Percentiles rank a stretch among this genome's conserved stretches.
Conservation (phyloP, 2,329 filamentous ascomycete species). For the Alternaria longipes region DNA sequence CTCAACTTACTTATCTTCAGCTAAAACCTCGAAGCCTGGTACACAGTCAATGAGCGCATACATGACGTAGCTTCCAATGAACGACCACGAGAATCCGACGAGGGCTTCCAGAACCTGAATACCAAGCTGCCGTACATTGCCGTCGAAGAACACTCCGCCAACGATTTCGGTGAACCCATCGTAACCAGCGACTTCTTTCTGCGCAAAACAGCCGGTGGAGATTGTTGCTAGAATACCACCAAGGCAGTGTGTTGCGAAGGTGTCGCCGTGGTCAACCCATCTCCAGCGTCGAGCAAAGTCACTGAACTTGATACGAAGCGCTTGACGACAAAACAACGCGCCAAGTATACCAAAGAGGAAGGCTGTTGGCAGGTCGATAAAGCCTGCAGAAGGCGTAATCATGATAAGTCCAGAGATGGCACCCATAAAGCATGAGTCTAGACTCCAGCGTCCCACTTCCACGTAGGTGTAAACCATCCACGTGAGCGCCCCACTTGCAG, state of each 20-base stretch:
- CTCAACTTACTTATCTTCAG: constrained; percentile 60
- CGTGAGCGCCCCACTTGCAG: constrained; percentile 58
- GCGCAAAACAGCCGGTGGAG: constrained; percentile 61
- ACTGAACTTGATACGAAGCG: constrained; percentile 63
- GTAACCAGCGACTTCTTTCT: constrained; percentile 62
- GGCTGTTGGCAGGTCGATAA: constrained; percentile 60
- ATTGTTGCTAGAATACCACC: constrained; percentile 62
- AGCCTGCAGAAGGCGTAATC: constrained; percentile 61
- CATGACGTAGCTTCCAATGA: constrained; percentile 59
- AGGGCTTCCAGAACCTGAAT: constrained; percentile 62
- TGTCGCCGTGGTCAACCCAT: constrained; percentile 66
- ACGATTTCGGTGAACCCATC: constrained; percentile 60
- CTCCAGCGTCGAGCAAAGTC: constrained; percentile 56
- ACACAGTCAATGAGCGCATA: constrained; percentile 63
- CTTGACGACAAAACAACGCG: constrained; percentile 60
- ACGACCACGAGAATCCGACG: constrained; percentile 63
- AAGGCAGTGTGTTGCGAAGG: constrained; percentile 64
- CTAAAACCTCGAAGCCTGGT: constrained; percentile 62
- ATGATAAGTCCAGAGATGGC: constrained; percentile 63
- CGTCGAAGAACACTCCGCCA: constrained; percentile 64
- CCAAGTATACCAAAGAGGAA: constrained; percentile 61
- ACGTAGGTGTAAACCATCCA: constrained; percentile 59
- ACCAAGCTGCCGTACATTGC: constrained; percentile 60
- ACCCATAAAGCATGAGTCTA: constrained; percentile 63
- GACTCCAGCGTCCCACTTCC: constrained; percentile 57